These are phyloP conservation scores for Amanita inopinata DNA, from an alignment of 768 basidiomycete species.

Conservation along the genomic window DNA sequence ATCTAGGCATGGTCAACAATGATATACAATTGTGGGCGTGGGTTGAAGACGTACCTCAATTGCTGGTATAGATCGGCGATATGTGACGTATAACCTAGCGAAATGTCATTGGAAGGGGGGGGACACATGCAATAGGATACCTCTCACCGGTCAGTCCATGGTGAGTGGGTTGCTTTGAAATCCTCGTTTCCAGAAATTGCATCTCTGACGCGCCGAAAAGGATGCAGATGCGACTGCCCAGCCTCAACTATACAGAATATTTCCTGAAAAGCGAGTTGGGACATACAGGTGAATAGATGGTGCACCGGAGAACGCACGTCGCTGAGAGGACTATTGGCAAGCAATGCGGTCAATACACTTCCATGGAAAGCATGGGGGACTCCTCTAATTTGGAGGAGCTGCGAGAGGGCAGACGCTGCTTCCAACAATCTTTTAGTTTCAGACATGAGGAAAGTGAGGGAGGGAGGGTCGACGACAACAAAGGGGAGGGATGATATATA, in stretches of 20 bases:
- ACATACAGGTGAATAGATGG: neutral
- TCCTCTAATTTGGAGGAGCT: constrained; percentile 40
- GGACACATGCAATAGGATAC: constrained; percentile 2
- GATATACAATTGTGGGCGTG: constrained; percentile 6
- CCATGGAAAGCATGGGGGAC: constrained; percentile 82
- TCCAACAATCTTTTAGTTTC: constrained; percentile 69
- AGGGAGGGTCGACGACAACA: constrained; percentile 21
- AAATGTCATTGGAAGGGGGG: constrained; percentile 10
- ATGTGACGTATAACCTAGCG: constrained; percentile 62
- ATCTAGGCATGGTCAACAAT: constrained; percentile 35
- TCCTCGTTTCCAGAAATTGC: constrained; percentile 56
- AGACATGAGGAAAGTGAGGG: constrained; percentile 38
- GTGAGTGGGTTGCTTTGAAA: constrained; percentile 59
- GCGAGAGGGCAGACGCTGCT: constrained; percentile 68
- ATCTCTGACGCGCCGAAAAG: constrained; percentile 74
- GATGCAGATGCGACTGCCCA: constrained; percentile 48
- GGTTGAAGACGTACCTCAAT: constrained; percentile 47
- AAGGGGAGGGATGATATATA: constrained; percentile 45
- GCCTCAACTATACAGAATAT: constrained; percentile 80
- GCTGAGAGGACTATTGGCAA: constrained; percentile 54
- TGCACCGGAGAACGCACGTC: constrained; percentile 39
- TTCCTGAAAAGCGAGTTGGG: constrained; percentile 40
- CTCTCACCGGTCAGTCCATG: constrained; percentile 78
- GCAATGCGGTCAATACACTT: constrained; percentile 56
- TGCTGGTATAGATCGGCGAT: constrained; percentile 65